Conservation (phyloP, 495 filamentous ascomycete species). For the Copromyces sp. region DNA sequence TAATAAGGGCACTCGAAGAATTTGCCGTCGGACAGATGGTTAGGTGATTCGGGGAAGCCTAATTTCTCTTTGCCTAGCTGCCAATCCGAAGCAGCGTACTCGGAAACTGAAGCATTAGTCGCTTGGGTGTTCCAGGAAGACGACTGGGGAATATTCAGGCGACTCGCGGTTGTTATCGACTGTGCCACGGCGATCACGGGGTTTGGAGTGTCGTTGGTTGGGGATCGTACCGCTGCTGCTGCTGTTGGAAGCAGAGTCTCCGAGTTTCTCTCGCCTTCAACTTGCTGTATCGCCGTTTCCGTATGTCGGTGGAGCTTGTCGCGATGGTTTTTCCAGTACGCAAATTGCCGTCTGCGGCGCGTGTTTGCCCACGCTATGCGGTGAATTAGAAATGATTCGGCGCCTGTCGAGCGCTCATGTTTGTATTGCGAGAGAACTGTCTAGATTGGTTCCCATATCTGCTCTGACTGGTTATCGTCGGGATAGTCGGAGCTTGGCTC, state of each 20-base stretch:
- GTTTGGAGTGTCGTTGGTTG: background rate
- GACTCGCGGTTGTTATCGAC: slow-evolving; percentile 1
- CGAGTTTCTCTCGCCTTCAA: no score
- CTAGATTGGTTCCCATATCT: no score
- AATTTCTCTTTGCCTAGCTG: slow-evolving; percentile 1
- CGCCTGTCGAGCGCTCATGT: no score
- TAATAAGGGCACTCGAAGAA: slow-evolving; percentile 17
- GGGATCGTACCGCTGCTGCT: background rate
- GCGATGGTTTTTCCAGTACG: slow-evolving; percentile 14
- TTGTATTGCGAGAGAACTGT: no score
- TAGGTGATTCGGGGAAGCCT: slow-evolving; percentile 11
- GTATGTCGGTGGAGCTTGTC: slow-evolving; percentile 12
- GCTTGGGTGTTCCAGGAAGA: background rate
- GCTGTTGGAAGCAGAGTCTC: no score
- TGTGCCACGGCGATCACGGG: background rate
- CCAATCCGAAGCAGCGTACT: slow-evolving; percentile 2
- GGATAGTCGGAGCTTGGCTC: no score
- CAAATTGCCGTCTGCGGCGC: slow-evolving; percentile 12
- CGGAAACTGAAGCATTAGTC: slow-evolving; percentile 1
- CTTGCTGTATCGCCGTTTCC: background rate
- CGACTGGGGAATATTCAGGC: background rate
- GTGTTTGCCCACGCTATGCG: slow-evolving; percentile 15
- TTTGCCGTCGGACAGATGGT: background rate
- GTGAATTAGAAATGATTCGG: slow-evolving; percentile 10
- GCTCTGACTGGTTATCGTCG: no score